Evolutionary conservation across 306 rosid species (phyloP).

Genomic region (Castanopsis chinensis): DNA sequence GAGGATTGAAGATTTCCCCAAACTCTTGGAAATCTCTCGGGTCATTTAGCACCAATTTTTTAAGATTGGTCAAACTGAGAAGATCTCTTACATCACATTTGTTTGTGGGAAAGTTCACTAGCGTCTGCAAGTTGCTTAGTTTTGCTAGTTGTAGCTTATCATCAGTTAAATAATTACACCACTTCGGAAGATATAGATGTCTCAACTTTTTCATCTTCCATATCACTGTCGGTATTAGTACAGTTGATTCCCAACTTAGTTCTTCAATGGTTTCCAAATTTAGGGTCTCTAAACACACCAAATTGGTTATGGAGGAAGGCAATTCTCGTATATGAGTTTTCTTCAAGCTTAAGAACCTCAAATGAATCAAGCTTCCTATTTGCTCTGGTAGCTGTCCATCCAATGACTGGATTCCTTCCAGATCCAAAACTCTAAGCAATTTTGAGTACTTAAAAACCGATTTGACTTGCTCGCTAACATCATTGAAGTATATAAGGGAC

Average conservation of each 20-base stretch:
- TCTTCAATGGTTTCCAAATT: constrained; percentile 36
- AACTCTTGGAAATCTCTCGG: constrained; percentile 38
- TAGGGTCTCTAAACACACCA: constrained; percentile 44
- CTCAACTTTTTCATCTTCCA: constrained; percentile 41
- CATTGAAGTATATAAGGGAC: constrained; percentile 40
- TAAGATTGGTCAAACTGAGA: constrained; percentile 32
- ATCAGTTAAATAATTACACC: constrained; percentile 30
- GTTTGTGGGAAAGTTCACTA: constrained; percentile 48
- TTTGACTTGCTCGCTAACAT: constrained; percentile 4
- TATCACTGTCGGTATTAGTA: constrained; percentile 35
- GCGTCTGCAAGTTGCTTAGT: constrained; percentile 41
- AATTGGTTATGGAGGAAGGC: constrained; percentile 45
- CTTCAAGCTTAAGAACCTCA: constrained; percentile 44
- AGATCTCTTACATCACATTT: constrained; percentile 34
- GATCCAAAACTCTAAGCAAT: constrained; percentile 50
- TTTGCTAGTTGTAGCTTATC: constrained; percentile 26
- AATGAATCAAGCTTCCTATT: constrained; percentile 43
- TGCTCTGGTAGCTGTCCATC: constrained; percentile 33
- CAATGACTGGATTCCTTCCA: constrained; percentile 38
- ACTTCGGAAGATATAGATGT: constrained; percentile 58
- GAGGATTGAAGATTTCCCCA: constrained; percentile 25
- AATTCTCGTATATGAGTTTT: constrained; percentile 8
- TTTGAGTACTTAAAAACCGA: constrained; percentile 19
- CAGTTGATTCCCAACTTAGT: constrained; percentile 27
- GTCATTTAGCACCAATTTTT: constrained; percentile 45